These are phyloP conservation scores for Saccharomycopsis sp. DNA, from an alignment of 805 yeast genomes.

Conservation along the genomic window DNA sequence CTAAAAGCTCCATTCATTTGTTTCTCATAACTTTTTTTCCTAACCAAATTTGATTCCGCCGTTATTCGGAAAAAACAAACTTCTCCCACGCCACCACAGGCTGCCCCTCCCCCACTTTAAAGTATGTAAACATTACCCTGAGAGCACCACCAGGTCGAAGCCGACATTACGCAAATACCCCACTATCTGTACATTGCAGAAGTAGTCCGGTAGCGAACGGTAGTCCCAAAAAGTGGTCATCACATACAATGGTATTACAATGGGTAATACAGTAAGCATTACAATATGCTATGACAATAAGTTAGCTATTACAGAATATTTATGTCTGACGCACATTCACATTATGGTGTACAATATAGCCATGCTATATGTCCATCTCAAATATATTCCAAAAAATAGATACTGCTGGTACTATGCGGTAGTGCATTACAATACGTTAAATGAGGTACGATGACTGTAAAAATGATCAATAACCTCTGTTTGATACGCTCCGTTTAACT, in stretches of 20 bases:
- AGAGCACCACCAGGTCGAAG: background rate
- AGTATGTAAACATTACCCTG: background rate
- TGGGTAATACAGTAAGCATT: too few species aligned
- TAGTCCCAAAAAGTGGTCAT: background rate
- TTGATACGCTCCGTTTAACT: background rate
- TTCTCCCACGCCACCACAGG: background rate
- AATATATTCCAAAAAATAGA: too few species aligned
- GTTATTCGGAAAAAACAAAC: background rate
- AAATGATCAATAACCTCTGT: too few species aligned
- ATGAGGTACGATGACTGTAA: too few species aligned
- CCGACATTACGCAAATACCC: background rate
- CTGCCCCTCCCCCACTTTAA: slow-evolving; percentile 3
- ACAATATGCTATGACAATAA: too few species aligned
- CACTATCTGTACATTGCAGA: background rate
- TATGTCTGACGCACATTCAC: background rate
- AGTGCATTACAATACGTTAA: too few species aligned
- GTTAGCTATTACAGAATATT: background rate
- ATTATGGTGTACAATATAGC: background rate
- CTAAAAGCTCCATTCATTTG: background rate
- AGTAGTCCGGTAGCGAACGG: background rate
- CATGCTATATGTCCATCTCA: too few species aligned
- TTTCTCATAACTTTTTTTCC: background rate
- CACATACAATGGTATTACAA: background rate
- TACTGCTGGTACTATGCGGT: too few species aligned
- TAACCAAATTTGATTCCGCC: background rate